A percentile compares a stretch with the other conserved stretches of the same genome.
These are phyloP conservation scores for Capsella rubella DNA, from an alignment of 441 rosid genomes.

Conservation along the genomic window DNA sequence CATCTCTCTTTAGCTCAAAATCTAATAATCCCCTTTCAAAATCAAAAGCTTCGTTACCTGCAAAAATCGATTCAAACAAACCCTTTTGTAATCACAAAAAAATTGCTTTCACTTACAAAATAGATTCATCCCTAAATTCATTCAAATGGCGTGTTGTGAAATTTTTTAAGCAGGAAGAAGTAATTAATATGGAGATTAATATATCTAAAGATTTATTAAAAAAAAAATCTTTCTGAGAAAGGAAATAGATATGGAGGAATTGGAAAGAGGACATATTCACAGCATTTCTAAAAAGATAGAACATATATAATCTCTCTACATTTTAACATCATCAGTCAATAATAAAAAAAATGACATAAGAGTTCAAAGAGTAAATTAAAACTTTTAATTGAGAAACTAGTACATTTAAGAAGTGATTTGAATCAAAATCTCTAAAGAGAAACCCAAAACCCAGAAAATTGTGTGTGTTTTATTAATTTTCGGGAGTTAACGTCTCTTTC, in stretches of 20 bases:
- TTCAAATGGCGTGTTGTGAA: slow-evolving; percentile 15
- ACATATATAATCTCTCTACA: background rate
- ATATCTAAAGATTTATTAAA: background rate
- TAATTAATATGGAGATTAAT: slow-evolving; percentile 19
- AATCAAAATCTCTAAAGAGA: no score
- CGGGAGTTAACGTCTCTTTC: no score
- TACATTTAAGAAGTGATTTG: no score
- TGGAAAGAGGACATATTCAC: slow-evolving; percentile 9
- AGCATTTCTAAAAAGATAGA: background rate
- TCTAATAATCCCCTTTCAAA: slow-evolving; percentile 7
- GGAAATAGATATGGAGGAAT: background rate
- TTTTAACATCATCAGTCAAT: background rate
- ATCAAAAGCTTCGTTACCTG: slow-evolving; percentile 25
- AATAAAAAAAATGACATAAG: background rate
- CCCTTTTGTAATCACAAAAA: slow-evolving; percentile 12
- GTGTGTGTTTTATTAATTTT: no score
- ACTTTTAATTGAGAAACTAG: no score
- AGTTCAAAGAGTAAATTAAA: no score
- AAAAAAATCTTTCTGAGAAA: background rate
- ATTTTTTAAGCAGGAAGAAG: slow-evolving; percentile 1
- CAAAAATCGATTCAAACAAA: slow-evolving; percentile 5
- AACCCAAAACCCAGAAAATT: no score
- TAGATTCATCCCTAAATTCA: slow-evolving; percentile 1
- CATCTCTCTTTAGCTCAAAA: slow-evolving; percentile 24
- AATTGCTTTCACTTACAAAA: slow-evolving; percentile 13